Evolutionary conservation across 2,329 filamentous ascomycete species (phyloP).

Genomic region (Tympanopsis confertula): DNA sequence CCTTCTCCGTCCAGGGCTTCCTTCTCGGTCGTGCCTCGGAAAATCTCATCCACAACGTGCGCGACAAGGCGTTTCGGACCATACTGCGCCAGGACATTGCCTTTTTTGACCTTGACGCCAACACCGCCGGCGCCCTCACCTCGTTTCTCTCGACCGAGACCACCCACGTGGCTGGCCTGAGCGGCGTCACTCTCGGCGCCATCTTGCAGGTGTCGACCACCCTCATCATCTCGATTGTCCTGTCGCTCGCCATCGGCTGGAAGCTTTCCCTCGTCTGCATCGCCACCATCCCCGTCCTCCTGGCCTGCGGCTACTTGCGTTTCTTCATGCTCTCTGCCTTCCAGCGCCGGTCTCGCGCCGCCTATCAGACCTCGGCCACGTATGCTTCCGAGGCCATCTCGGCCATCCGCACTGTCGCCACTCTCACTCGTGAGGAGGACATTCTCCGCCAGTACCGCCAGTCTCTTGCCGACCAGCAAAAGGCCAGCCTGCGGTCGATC

Average conservation of each 20-base stretch:
- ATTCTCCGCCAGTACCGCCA: constrained; percentile 12
- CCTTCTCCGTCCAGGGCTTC: constrained; percentile 25
- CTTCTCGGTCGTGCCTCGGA: constrained; percentile 4
- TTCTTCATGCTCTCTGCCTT: constrained; percentile 35
- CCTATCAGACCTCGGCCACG: constrained; percentile 32
- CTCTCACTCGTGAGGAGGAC: constrained; percentile 30
- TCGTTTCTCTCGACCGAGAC: constrained; percentile 24
- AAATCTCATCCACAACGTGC: constrained; percentile 20
- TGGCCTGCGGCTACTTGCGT: constrained; percentile 31
- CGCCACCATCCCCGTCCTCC: constrained; percentile 30
- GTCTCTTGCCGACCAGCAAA: not conserved
- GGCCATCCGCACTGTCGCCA: constrained; percentile 35
- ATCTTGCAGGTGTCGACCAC: constrained; percentile 33
- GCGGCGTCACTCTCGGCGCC: constrained; percentile 33
- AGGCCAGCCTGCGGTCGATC: not conserved
- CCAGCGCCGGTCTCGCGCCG: constrained; percentile 26
- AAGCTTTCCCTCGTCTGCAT: constrained; percentile 35
- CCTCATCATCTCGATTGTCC: constrained; percentile 28
- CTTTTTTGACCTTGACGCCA: constrained; percentile 26
- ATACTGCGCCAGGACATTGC: constrained; percentile 42
- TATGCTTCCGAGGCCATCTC: constrained; percentile 36
- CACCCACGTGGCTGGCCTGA: constrained; percentile 35
- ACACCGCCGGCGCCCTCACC: constrained; percentile 25
- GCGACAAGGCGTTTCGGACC: constrained; percentile 31
- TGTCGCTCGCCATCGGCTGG: constrained; percentile 34